phyloP scores from a whole-genome alignment of 352 stramenopile species.

The Globisporangium nodosum region DNA sequence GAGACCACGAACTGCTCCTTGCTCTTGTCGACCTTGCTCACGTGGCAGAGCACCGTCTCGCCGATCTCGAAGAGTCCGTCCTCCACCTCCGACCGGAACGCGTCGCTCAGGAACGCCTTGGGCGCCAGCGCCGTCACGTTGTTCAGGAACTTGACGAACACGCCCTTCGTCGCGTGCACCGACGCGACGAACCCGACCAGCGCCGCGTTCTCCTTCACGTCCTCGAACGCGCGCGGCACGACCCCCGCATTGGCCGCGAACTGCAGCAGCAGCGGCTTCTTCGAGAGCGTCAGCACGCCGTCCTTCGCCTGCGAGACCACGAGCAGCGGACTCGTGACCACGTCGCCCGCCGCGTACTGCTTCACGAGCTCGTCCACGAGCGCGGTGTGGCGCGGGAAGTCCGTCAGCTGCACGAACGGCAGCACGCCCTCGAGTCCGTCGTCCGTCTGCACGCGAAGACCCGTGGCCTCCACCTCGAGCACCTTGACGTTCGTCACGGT shows the following conservation, averaged over 20 bases:
- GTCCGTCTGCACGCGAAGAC: conserved; percentile 70
- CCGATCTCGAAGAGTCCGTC: conserved; percentile 81
- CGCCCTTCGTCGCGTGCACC: conserved; percentile 63
- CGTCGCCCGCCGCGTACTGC: conserved; percentile 38
- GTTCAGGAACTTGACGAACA: conserved; percentile 88
- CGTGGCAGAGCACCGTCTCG: conserved; percentile 77
- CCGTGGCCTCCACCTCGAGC: conserved; percentile 52
- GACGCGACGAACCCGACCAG: conserved; percentile 79
- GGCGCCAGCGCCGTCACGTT: conserved; percentile 77
- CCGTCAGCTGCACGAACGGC: conserved; percentile 79
- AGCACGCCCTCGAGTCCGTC: conserved; percentile 71
- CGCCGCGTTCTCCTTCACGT: conserved; percentile 54
- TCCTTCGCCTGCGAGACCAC: conserved; percentile 71
- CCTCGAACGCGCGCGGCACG: conserved; percentile 50
- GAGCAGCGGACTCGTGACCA: conserved; percentile 50
- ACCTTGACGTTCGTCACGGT: conserved; percentile 63
- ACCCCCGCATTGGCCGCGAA: conserved; percentile 26
- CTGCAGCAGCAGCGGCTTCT: conserved; percentile 76
- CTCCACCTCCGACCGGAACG: conserved; percentile 64
- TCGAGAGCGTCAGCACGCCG: conserved; percentile 65
- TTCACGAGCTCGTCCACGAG: conserved; percentile 72
- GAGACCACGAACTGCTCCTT: conserved; percentile 82
- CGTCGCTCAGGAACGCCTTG: conserved; percentile 71
- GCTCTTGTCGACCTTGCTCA: conserved; percentile 67
- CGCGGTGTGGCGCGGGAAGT: conserved; percentile 74